Percentiles rank a stretch among this genome's conserved stretches.
Evolutionary conservation across 768 basidiomycete genomes (phyloP).

Genomic region (Calvatia gigantea): DNA sequence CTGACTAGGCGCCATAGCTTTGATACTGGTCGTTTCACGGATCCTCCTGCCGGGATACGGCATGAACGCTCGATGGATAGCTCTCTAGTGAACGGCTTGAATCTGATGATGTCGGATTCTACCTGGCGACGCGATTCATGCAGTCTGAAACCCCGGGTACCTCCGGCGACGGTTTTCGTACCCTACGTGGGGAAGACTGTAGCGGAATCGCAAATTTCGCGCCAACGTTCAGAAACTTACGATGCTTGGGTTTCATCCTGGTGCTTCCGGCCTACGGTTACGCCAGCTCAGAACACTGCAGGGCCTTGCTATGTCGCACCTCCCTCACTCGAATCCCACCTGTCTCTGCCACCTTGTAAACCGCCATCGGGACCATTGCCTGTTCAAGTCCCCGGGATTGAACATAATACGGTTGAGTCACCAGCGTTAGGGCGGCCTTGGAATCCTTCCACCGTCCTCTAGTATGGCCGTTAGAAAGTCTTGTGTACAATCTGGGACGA

Average conservation of each 20-base stretch:
- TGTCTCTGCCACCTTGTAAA: not conserved
- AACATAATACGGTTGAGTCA: not conserved
- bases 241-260: slow-evolving; percentile 11
- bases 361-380: not conserved
- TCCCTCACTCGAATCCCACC: not conserved
- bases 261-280: slow-evolving; percentile 1
- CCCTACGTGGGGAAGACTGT: not conserved
- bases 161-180: not conserved
- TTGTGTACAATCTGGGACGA: slow-evolving; percentile 4
- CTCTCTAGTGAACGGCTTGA: not conserved
- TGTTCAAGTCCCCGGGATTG: not conserved
- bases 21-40: not conserved
- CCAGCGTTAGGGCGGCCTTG: not conserved
- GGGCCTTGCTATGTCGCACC: not conserved
- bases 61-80: not conserved
- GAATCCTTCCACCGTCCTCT: not conserved
- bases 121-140: not conserved
- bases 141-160: not conserved
- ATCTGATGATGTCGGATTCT: not conserved
- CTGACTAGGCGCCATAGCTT: not conserved
- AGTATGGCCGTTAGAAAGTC: not conserved
- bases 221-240: slow-evolving; percentile 4
- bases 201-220: not conserved
- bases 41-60: not conserved
- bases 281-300: not conserved